phyloP scores from a whole-genome alignment of 441 rosid genomes.

The Flueggea neowawraea region DNA sequence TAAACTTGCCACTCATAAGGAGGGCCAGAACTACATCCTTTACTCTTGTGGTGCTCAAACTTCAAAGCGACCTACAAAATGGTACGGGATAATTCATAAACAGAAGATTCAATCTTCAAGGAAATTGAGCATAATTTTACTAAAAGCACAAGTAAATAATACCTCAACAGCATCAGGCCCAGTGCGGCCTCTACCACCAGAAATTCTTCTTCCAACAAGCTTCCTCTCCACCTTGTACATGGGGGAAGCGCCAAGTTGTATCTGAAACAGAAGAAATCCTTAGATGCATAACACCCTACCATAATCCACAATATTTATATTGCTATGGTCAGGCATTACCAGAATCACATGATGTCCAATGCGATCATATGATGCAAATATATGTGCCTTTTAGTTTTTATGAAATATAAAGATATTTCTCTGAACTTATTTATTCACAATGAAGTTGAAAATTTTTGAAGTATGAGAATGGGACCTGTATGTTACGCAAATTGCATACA shows the following conservation, averaged over 20 bases:
- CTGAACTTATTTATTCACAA: no score
- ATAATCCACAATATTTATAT: no score
- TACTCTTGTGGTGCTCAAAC: conserved; percentile 57
- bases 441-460: no score
- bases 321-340: not conserved
- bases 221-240: conserved; percentile 42
- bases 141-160: not conserved
- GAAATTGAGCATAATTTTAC: not conserved
- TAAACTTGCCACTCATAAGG: conserved; percentile 63
- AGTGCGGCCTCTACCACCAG: conserved; percentile 37
- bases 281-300: not conserved
- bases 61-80: conserved; percentile 49
- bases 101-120: no score
- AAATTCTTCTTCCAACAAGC: conserved; percentile 49
- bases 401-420: no score
- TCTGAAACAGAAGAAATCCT: conserved; percentile 20
- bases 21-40: conserved; percentile 58
- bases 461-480: no score
- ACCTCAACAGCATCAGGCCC: conserved; percentile 22
- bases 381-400: no score
- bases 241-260: conserved; percentile 46
- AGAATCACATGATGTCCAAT: no score
- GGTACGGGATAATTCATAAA: no score
- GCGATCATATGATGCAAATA: no score
- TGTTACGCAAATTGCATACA: no score